Conservation (phyloP, 176 grass and related monocot species). For the Oryza glumipatula region DNA sequence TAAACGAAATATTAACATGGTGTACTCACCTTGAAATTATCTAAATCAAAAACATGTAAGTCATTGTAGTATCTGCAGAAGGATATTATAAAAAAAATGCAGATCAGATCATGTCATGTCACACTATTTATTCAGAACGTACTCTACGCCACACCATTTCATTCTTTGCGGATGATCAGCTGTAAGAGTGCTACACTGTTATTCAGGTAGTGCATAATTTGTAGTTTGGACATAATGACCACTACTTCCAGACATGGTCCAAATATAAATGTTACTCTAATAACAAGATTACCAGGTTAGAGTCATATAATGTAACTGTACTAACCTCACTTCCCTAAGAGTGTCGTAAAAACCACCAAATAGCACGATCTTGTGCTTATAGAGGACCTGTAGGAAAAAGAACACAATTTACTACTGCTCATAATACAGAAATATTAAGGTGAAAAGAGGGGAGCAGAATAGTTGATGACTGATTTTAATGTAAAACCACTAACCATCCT, state of each 20-base stretch:
- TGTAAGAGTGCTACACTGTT: conserved; percentile 26
- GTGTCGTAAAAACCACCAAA: conserved; percentile 99
- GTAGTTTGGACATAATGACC: conserved; percentile 8
- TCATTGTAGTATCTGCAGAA: conserved; percentile 89
- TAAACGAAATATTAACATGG: conserved; percentile 17
- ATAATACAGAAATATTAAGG: conserved; percentile 11
- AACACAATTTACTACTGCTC: conserved; percentile 18
- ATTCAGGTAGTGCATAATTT: conserved; percentile 7
- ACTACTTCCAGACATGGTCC: conserved; percentile 10
- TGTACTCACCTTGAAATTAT: conserved; percentile 86
- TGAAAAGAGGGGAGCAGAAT: not conserved
- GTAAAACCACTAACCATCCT: conserved; percentile 66
- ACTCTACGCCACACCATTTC: not conserved
- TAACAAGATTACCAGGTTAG: conserved; percentile 32
- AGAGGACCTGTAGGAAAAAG: conserved; percentile 75
- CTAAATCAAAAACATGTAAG: conserved; percentile 93
- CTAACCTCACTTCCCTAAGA: conserved; percentile 95
- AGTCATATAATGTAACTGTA: conserved; percentile 25
- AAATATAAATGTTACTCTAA: conserved; percentile 19
- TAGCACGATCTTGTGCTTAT: conserved; percentile 96
- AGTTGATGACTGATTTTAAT: conserved; percentile 29
- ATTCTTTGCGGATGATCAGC: conserved; percentile 24
- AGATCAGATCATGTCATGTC: conserved; percentile 17
- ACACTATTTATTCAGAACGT: conserved; percentile 19
- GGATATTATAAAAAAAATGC: conserved; percentile 26